Evolutionary conservation across 371 early-diverging fungal species (phyloP), one percentile per base, ranked within the genome.

Genomic region (Mucor indicus): DNA sequence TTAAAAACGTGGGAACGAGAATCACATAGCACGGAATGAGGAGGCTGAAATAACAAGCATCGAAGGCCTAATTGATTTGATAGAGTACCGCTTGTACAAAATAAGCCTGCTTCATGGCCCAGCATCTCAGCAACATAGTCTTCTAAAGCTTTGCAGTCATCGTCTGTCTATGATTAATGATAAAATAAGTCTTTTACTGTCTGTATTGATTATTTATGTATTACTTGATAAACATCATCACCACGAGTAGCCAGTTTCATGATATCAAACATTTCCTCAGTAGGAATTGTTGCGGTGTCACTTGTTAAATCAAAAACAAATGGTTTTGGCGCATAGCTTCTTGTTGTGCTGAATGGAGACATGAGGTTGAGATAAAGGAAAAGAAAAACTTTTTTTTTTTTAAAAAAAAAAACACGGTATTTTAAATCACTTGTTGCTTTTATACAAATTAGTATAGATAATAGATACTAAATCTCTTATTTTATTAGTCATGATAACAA

Each of bases 171-270:
- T 10, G 24, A n/a, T n/a, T 8, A 22, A 6, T 8, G 16, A 11
- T 30, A 15, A 16, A 15, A 20, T 11, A 11, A 29, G 7, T 10
- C n/a, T n/a, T n/a, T n/a, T n/a, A n/a, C n/a, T n/a, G n/a, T n/a
- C n/a, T n/a, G n/a, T 5, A 16, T 50, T n/a, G n/a, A n/a, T n/a
- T n/a, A n/a, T n/a, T n/a, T n/a, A n/a, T n/a, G n/a, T n/a, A n/a
- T 59, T 64, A 84, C 91, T 29, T 72, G 77, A 48, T 79, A 91
- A 4, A 95, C 94, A 69, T 95, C 94, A 62, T 95, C 96, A 12
- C 93, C 93, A 13, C 87, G 80, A 0, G 78, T 72, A 2, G 92
- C 85, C 5, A 55, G 31, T 38, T 79, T 68, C 92, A 95, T 93
- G 16, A 82, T 77, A 7, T 81, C 72, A 50, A 85, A 82, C 95